A percentile compares a stretch with the other conserved stretches of the same genome.
Conservation (phyloP, 306 rosid species). For the Lathyrus aphaca region DNA sequence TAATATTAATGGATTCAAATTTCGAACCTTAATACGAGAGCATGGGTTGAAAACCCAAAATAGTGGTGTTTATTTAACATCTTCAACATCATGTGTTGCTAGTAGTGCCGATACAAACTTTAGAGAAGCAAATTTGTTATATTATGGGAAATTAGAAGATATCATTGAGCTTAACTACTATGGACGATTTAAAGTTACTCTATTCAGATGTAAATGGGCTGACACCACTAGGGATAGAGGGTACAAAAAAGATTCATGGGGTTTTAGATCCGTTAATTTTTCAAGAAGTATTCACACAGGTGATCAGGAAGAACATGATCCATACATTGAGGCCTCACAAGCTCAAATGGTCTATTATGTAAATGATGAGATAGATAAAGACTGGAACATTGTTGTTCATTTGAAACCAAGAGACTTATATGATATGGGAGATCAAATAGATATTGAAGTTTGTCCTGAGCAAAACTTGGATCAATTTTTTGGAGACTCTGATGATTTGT, state of each 20-base stretch:
- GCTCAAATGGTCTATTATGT: slow-evolving; percentile 16
- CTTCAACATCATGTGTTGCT: too few relatives aligned
- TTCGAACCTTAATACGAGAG: too few relatives aligned
- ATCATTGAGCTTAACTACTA: not conserved
- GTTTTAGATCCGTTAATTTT: slow-evolving; percentile 3
- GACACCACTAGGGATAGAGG: not conserved
- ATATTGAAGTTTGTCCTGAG: too few relatives aligned
- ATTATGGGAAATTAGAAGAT: not conserved
- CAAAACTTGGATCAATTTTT: not conserved
- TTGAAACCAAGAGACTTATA: slow-evolving; percentile 13
- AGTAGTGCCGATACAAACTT: too few relatives aligned
- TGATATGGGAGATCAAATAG: slow-evolving; percentile 8
- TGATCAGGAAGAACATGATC: not conserved
- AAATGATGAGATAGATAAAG: not conserved
- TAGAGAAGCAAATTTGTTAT: too few relatives aligned
- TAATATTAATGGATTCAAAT: too few relatives aligned
- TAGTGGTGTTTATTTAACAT: too few relatives aligned
- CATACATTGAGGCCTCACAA: slow-evolving; percentile 18
- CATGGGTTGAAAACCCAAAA: too few relatives aligned
- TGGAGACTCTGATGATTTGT: not conserved
- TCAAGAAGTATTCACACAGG: not conserved
- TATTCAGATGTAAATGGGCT: not conserved
- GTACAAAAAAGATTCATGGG: not conserved
- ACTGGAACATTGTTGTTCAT: not conserved
- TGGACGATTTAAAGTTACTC: not conserved